Evolutionary conservation across 495 filamentous ascomycete genomes (phyloP).

Genomic region (Echria macrotheca): DNA sequence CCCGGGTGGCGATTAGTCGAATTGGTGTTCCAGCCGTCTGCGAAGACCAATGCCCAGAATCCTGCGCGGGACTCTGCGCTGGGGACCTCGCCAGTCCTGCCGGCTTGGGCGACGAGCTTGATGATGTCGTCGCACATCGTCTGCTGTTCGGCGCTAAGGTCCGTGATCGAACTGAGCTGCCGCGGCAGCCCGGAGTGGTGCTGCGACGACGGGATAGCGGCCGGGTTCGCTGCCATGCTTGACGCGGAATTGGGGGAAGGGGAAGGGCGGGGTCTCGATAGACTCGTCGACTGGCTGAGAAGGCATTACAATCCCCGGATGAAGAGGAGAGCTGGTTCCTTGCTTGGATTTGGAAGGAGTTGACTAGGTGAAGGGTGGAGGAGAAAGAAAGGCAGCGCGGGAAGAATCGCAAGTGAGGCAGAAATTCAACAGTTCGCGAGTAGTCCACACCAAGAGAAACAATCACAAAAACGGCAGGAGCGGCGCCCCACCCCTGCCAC

Average conservation of each 20-base stretch:
- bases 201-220: slow-evolving; percentile 1
- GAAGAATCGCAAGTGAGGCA: slow-evolving; percentile 1
- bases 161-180: slow-evolving; percentile 2
- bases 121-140: slow-evolving; percentile 1
- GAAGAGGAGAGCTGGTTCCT: neutral
- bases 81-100: slow-evolving; percentile 1
- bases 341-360: neutral
- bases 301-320: neutral
- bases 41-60: slow-evolving; percentile 2
- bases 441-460: slow-evolving; percentile 2
- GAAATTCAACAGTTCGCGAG: slow-evolving; percentile 1
- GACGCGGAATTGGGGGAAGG: neutral
- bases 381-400: slow-evolving; percentile 2
- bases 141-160: slow-evolving; percentile 2
- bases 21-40: slow-evolving; percentile 3
- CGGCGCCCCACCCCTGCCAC: neutral
- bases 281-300: slow-evolving; percentile 1
- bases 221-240: slow-evolving; percentile 1
- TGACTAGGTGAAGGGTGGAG: slow-evolving; percentile 1
- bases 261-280: neutral
- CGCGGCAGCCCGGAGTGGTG: slow-evolving; percentile 2
- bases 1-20: slow-evolving; percentile 2
- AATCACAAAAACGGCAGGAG: slow-evolving; percentile 3
- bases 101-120: slow-evolving; percentile 1
- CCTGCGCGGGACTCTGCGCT: slow-evolving; percentile 1